Evolutionary conservation across 257 asterid species (phyloP).

Genomic region (Henckelia pumila): DNA sequence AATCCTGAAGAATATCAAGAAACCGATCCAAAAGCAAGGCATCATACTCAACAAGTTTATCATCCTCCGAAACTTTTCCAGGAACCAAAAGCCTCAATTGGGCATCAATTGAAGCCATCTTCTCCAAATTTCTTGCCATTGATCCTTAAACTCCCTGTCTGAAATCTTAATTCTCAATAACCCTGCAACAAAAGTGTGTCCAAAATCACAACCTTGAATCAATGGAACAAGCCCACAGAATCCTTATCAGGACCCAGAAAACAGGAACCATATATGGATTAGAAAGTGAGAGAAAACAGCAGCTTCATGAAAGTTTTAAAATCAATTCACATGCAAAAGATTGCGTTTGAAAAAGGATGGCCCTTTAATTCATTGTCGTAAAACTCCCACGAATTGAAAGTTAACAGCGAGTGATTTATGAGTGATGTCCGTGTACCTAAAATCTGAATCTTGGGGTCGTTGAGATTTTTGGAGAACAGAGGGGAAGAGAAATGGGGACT

Average conservation of each 20-base stretch:
- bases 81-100: slow-evolving; percentile 59
- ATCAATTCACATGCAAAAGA: slow-evolving; percentile 20
- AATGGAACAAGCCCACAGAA: slow-evolving; percentile 10
- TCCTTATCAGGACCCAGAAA: slow-evolving; percentile 10
- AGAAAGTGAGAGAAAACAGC: neutral
- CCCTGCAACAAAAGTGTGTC: slow-evolving; percentile 8
- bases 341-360: slow-evolving; percentile 15
- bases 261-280: neutral
- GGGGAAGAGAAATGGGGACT: slow-evolving; percentile 20
- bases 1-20: slow-evolving; percentile 56
- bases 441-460: slow-evolving; percentile 9
- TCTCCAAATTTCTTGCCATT: slow-evolving; percentile 31
- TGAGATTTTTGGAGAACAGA: slow-evolving; percentile 27
- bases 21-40: slow-evolving; percentile 67
- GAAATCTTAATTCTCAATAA: slow-evolving; percentile 14
- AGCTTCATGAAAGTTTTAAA: slow-evolving; percentile 13
- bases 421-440: slow-evolving; percentile 29
- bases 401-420: slow-evolving; percentile 5
- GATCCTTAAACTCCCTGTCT: slow-evolving; percentile 18
- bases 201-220: slow-evolving; percentile 17
- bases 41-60: slow-evolving; percentile 61
- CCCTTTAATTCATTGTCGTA: neutral
- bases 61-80: slow-evolving; percentile 57
- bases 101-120: slow-evolving; percentile 52
- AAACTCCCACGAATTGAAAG: slow-evolving; percentile 15